Evolutionary conservation across 257 asterid genomes (phyloP), one percentile per base, ranked within the genome.

Genomic region (Echium plantagineum): DNA sequence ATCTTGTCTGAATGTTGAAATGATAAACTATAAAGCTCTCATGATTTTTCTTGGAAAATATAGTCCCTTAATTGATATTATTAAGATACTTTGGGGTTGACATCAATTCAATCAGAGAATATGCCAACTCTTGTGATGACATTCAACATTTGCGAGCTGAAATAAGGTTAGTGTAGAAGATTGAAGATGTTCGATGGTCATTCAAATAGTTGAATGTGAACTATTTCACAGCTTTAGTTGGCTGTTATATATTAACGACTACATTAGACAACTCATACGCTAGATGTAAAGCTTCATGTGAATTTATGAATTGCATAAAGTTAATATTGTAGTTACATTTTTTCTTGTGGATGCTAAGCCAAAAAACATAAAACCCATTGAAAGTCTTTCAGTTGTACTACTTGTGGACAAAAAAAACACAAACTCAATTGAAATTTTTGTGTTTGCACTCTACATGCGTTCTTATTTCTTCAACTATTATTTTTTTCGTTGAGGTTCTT

Each of bases 51-150:
- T 66, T 85, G 97, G 64, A 88, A 83, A 72, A 88, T 91, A 60
- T 84, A 90, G 66, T 89, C 84, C 82, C 94, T 88, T 83, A 81
- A 84, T 42, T 64, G 47, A 19, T 72, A 64, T 20, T 68, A 13
- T 71, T 70, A 66, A 91, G 98, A 66, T 91, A 91, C 71, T 91
- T 91, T 61, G 84, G 94, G 64, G 94, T 88, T 47, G 94, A 91
- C 70, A 86, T 91, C 48, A 66, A 67, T 57, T 88, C 94, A 55
- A 91, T 91, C 76, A 80, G 80, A 28, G 83, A 83, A 60, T 88
- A 88, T 60, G 94, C 90, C 68, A 74, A 73, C 80, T 74, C 79
- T 67, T 82, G 69, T 58, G 75, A 69, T 73, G 97, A 84, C 78
- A 78, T 91, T 71, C 75, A 86, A 60, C 98, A 91, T 62, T 52